These are phyloP conservation scores for Ceratocystis variospora DNA, from an alignment of 2,329 filamentous ascomycete species.

Conservation along the genomic window DNA sequence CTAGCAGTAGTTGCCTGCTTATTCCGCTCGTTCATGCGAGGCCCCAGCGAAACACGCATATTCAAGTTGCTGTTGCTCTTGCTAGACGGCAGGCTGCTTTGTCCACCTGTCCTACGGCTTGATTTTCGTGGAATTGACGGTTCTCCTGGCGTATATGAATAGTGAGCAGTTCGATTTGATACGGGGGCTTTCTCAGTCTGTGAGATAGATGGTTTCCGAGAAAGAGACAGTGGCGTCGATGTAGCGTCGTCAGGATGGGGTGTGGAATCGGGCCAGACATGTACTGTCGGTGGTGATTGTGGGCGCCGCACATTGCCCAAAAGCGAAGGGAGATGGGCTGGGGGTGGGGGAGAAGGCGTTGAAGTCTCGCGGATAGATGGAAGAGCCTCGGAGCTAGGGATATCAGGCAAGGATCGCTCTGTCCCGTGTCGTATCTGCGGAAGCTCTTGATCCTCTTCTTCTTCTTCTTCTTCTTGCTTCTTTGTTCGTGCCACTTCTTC, in stretches of 20 bases:
- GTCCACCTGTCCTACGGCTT: slow-evolving; percentile 2
- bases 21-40: not conserved
- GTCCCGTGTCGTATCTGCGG: slow-evolving; percentile 9
- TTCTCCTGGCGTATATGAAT: slow-evolving; percentile 10
- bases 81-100: slow-evolving; percentile 1
- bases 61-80: slow-evolving; percentile 9
- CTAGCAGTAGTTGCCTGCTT: slow-evolving; percentile 7
- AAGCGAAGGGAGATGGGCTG: slow-evolving; percentile 2
- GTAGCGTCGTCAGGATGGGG: slow-evolving; percentile 10
- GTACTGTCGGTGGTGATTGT: slow-evolving; percentile 1
- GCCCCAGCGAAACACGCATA: slow-evolving; percentile 4
- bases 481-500: not conserved
- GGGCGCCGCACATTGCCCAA: slow-evolving; percentile 5
- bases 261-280: slow-evolving; percentile 10
- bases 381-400: slow-evolving; percentile 19
- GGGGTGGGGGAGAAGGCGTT: slow-evolving; percentile 10
- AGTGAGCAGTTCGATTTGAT: not conserved
- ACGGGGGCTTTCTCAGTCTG: slow-evolving; percentile 7
- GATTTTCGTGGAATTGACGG: slow-evolving; percentile 8
- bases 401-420: slow-evolving; percentile 15
- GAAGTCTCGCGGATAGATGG: slow-evolving; percentile 13
- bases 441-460: slow-evolving; percentile 10
- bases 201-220: slow-evolving; percentile 11
- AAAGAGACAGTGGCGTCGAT: slow-evolving; percentile 10
- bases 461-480: slow-evolving; percentile 1